Base-by-base conservation (phyloP, 352 stramenopile species). In the Phytophthora ohioensis region DNA sequence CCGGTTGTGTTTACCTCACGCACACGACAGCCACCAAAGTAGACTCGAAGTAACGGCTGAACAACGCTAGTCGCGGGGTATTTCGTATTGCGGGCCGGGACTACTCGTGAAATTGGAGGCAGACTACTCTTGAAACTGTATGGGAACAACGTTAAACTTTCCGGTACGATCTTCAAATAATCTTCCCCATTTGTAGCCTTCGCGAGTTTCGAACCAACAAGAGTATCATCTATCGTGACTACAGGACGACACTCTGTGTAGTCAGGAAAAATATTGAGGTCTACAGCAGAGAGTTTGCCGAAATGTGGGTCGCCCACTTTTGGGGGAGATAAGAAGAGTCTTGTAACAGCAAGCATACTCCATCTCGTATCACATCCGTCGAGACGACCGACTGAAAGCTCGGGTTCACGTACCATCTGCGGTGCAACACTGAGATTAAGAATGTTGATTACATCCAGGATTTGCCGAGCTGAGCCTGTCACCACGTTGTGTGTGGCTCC, bases 21-120 rank as follows among this genome's bases (percentile, higher is more conserved):
- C n/a, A 75, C 61, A 12, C 60, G 54, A 31, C 67, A 75, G 0
- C 46, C 61, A 38, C 67, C 67, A 12, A 71, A 75, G 35, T 75
- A 75, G 2, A 7, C 61, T 31, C 36, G 67, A 8, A 70, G 56
- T 15, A 65, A 27, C 7, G 57, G 46, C 31, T 69, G 51, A 4
- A 67, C n/a, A 4, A 69, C 58, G 8, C 11, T 64, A 31, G 12
- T 27, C 17, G 38, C 58, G 32, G 13, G 11, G 41, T 69, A 69
- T 10, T 57, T 15, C 27, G 57, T 69, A 7, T 54, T 42, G 1
- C n/a, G 8, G 3, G 58, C 52, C 6, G 49, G 13, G n/a, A 69
- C 41, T 32, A 38, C 39, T 8, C 51, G 47, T 34, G 51, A 32
- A 4, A 69, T 46, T 8, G 34, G 17, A 5, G 35, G 12, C 4